Evolutionary conservation across 2,329 filamentous ascomycete genomes (phyloP).

Genomic region (Venturia pyrina): DNA sequence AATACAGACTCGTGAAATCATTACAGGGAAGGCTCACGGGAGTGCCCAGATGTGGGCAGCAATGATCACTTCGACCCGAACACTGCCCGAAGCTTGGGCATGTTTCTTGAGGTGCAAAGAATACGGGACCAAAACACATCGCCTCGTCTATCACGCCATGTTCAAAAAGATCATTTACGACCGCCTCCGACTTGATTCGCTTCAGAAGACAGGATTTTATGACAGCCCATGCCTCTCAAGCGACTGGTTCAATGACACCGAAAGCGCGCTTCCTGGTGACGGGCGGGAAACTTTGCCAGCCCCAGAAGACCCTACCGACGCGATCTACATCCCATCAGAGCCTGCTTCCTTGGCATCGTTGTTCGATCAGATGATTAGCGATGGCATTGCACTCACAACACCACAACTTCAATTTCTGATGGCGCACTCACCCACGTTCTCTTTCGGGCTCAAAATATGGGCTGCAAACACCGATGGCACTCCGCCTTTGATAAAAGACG

Average conservation of each 20-base stretch:
- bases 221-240: background rate
- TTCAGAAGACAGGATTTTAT: background rate
- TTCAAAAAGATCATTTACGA: constrained; percentile 43
- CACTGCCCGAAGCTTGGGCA: constrained; percentile 54
- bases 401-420: constrained; percentile 48
- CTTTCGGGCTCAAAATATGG: constrained; percentile 10
- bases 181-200: background rate
- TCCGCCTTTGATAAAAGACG: background rate
- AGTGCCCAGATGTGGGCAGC: constrained; percentile 42
- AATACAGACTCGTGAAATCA: constrained; percentile 34
- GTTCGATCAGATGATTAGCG: constrained; percentile 47
- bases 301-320: constrained; percentile 3
- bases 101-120: constrained; percentile 45
- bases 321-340: constrained; percentile 23
- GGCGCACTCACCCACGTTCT: constrained; percentile 16
- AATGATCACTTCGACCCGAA: constrained; percentile 49
- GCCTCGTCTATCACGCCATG: constrained; percentile 44
- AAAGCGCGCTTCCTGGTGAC: constrained; percentile 1
- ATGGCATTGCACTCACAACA: constrained; percentile 39
- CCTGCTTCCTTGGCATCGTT: constrained; percentile 48
- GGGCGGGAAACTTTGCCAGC: background rate
- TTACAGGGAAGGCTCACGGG: background rate
- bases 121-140: constrained; percentile 31
- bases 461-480: background rate
- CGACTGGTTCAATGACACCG: background rate